phyloP scores from a whole-genome alignment of 1,284 basidiomycete genomes.

The Singerocomus rubriflavus region DNA sequence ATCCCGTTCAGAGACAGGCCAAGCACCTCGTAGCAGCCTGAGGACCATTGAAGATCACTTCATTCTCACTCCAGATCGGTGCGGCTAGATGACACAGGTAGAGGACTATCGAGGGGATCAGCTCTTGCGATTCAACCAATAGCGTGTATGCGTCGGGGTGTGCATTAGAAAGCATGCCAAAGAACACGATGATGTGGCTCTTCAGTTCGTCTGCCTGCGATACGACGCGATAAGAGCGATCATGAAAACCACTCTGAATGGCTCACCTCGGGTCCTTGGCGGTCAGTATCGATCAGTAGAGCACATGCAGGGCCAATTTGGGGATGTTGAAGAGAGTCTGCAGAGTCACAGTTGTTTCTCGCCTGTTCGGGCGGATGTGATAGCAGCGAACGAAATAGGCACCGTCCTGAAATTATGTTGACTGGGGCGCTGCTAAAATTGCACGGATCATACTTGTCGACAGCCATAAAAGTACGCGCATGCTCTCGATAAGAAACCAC shows the following conservation, averaged over 20 bases:
- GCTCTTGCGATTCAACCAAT: slow-evolving; percentile 48
- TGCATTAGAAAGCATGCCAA: slow-evolving; percentile 53
- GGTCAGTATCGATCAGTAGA: slow-evolving; percentile 46
- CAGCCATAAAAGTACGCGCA: slow-evolving; percentile 50
- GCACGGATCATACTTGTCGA: slow-evolving; percentile 48
- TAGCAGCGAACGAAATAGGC: slow-evolving; percentile 41
- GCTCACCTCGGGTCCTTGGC: slow-evolving; percentile 42
- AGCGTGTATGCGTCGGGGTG: slow-evolving; percentile 48
- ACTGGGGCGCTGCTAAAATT: slow-evolving; percentile 17
- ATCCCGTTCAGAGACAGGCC: not conserved
- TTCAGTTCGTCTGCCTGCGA: slow-evolving; percentile 43
- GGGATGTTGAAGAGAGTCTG: slow-evolving; percentile 37
- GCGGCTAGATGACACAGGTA: slow-evolving; percentile 51
- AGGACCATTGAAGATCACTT: slow-evolving; percentile 40
- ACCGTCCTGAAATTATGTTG: slow-evolving; percentile 34
- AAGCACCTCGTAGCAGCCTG: slow-evolving; percentile 39
- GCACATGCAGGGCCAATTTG: slow-evolving; percentile 54
- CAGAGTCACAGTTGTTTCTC: slow-evolving; percentile 9
- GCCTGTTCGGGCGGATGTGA: slow-evolving; percentile 24
- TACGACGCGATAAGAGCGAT: not conserved
- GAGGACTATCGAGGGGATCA: slow-evolving; percentile 61
- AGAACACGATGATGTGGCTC: slow-evolving; percentile 50
- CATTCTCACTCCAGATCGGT: slow-evolving; percentile 66
- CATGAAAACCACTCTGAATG: not conserved
- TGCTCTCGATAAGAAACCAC: slow-evolving; percentile 46